Base-by-base conservation (phyloP, 1,284 basidiomycete species). In the Apiotrichum porosum region DNA sequence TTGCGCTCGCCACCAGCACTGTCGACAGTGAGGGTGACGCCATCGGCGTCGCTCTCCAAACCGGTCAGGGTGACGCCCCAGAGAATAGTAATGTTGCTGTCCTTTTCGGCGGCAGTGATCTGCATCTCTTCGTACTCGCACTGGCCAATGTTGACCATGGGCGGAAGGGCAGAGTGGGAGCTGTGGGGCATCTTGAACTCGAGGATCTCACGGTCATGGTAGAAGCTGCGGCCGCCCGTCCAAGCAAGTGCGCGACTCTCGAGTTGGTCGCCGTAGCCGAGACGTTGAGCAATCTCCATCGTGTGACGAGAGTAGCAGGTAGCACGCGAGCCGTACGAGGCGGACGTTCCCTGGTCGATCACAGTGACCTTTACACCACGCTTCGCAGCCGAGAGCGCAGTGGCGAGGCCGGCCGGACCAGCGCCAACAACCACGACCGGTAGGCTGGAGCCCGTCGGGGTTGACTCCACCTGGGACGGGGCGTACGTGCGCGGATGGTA, bases 221-320 rank as follows among this genome's bases (percentile, higher is more conserved):
- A 55, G 46, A 45, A 55, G 36, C 32, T 37, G 18, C 46, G 43
- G 6, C 53, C 53, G 26, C 46, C 49, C 8, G 46, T 47, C 53
- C 53, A 55, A 5, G 42, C 49, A 23, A 51, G 43, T 2, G 46
- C 53, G 19, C 53, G 53, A 26, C 22, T 24, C 12, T 37, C 37
- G 14, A 55, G 46, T 28, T 14, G 4, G n/a, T 46, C 40, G 36
- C 42, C 49, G 40, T 55, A 55, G 32, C 53, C 53, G 9, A 55
- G 43, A 3, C 53, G 49, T 36, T 55, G 40, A 19, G 42, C 43
- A 31, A 55, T 55, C 49, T 55, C 53, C 0, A 51, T 9, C 17
- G 53, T 55, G 46, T 55, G 53, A 9, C 53, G 53, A 17, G 49
- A 51, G 49, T 55, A 55, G 40, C 53, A 55, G 4, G 53, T 55